Percentiles rank a stretch among this genome's conserved stretches.
phyloP scores from a whole-genome alignment of 306 rosid species.

The Medicago arabica region DNA sequence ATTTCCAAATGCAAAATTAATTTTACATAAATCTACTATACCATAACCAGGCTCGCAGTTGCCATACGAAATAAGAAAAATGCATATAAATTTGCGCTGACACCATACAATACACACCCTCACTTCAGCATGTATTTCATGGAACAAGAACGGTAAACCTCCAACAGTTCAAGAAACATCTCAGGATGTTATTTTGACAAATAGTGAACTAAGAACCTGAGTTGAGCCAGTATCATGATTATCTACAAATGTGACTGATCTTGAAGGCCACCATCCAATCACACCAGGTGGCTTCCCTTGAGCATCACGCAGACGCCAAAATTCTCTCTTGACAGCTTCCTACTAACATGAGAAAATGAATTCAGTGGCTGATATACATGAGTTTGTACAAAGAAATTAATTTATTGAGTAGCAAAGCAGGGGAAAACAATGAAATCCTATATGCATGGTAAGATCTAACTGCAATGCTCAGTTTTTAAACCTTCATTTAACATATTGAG shows the following conservation, averaged over 20 bases:
- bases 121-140: neutral
- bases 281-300: conserved; percentile 93
- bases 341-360: conserved; percentile 43
- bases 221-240: conserved; percentile 96
- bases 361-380: neutral
- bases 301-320: conserved; percentile 79
- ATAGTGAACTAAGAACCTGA: conserved; percentile 59
- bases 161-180: conserved; percentile 13
- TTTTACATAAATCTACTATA: neutral
- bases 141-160: conserved; percentile 15
- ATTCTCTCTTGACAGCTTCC: conserved; percentile 92
- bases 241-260: conserved; percentile 82
- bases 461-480: neutral
- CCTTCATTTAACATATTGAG: neutral
- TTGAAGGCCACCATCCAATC: conserved; percentile 93
- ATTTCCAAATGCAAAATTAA: conserved; percentile 7
- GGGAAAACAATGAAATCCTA: neutral
- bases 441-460: conserved; percentile 10
- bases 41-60: neutral
- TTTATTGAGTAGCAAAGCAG: too few species aligned
- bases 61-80: neutral
- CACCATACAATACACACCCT: neutral
- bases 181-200: neutral
- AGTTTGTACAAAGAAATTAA: too few species aligned
- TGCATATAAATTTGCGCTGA: neutral